Base-by-base conservation (phyloP, 768 basidiomycete species). In the Symmetrospora coprosmae region DNA sequence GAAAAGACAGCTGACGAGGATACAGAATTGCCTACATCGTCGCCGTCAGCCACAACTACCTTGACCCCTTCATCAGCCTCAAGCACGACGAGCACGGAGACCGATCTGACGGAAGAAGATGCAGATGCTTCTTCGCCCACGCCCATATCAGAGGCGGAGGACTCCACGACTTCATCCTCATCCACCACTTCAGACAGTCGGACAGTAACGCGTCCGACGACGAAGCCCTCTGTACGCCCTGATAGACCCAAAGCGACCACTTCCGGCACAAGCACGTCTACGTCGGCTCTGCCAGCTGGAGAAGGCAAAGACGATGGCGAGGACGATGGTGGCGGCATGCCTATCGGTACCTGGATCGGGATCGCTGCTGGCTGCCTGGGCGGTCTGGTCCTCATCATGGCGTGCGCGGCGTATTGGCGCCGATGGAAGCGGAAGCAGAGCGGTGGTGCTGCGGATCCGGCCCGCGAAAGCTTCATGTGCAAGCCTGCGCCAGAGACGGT, bases 331-430 rank as follows among this genome's bases (percentile, higher is more conserved):
- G n/a, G n/a, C n/a, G n/a, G n/a, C 2, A 6, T 16, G 17, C 40
- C 55, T 4, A 35, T 33, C 14, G 46, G 41, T 5, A 58, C 41
- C 4, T 58, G 37, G 25, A 30, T 46, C 11, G 55, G 41, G 7
- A 58, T 58, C 19, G 55, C 31, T 43, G 40, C 30, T 2, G 55
- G 55, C 3, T 39, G 38, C 37, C 23, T 58, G 13, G 55, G 55
- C 16, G 41, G 41, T 30, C 33, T 58, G 3, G 28, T 58, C 3
- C 41, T 58, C 3, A 7, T 58, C 7, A 58, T 58, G 55, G 55
- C 55, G 21, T 7, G 43, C n/a, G 43, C 55, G 31, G 55, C 55
- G 5, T 58, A 58, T 33, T 58, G 46, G 23, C 39, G 55, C 4
- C 41, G 55, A 13, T 58, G 55, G 55, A 25, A 43, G 16, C 38